Evolutionary conservation across 441 rosid genomes (phyloP), one percentile per base, ranked within the genome.

Genomic region (Erysimum cheiri): DNA sequence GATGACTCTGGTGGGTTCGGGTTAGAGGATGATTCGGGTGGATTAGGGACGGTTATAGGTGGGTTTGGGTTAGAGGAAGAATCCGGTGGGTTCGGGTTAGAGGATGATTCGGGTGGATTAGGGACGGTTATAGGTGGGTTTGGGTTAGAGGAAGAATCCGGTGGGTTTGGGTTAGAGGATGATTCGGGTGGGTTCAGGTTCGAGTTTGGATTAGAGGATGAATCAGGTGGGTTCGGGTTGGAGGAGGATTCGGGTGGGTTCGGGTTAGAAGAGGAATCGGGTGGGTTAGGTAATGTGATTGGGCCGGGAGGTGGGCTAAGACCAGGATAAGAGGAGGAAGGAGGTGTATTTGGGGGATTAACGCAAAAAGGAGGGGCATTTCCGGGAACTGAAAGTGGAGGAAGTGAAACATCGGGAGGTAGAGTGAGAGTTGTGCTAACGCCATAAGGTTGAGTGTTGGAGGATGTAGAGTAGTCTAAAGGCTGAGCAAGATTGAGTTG

Each of bases 291-390:
- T 11, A 55, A 9, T 19, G 41, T 28, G 67, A 39, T 32, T n/a
- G 88, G 81, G 77, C 84, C 59, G 4, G 80, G 79, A 44, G 89
- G 88, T 67, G 88, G 85, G 85, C 67, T 77, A 47, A 69, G 83
- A 17, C 64, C 17, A 19, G 87, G 85, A n/a, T 76, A 61, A 64
- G 80, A 22, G 1, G 85, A 56, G 3, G 67, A 64, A 6, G 78
- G 80, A 56, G 91, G 90, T 67, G 81, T 82, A 39, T 55, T 60
- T 17, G 92, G 93, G 22, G 96, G 94, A 70, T 81, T 66, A 64
- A 75, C 44, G 35, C 98, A 92, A 64, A 71, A 79, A 13, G 95
- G 92, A 78, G 93, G 90, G 69, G 88, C 48, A 63, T 77, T 81
- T 71, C 62, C 70, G 46, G 92, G 85, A 48, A 80, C 79, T 3